These are phyloP conservation scores for Trypanosoma platydactyli DNA, from an alignment of 208 protist species.

Conservation along the genomic window DNA sequence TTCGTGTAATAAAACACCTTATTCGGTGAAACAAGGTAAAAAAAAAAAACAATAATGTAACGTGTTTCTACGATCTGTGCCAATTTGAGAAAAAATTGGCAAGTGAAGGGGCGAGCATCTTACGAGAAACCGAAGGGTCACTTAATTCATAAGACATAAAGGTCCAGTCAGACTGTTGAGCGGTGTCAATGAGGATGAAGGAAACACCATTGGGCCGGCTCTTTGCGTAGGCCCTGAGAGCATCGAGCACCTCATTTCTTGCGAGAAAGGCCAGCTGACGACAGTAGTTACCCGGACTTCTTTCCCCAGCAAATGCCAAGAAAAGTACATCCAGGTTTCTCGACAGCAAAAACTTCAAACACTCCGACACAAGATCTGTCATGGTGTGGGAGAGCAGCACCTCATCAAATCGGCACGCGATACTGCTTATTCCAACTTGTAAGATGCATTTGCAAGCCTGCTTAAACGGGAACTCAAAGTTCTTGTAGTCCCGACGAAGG, in stretches of 20 bases:
- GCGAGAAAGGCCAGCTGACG: conserved; percentile 63
- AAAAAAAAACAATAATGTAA: conserved; percentile 13
- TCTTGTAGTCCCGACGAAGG: conserved; percentile 81
- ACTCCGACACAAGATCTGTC: conserved; percentile 29
- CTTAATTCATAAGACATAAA: conserved; percentile 60
- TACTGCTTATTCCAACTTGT: conserved; percentile 68
- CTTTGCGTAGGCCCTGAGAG: conserved; percentile 45
- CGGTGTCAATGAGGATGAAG: conserved; percentile 35
- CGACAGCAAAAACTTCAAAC: conserved; percentile 42
- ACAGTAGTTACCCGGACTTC: conserved; percentile 43
- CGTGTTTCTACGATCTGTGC: conserved; percentile 10
- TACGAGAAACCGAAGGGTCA: conserved; percentile 75
- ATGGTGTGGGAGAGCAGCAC: conserved; percentile 36
- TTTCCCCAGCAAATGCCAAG: conserved; percentile 62
- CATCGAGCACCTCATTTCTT: conserved; percentile 25
- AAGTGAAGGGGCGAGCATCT: conserved; percentile 65
- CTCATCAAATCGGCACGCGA: conserved; percentile 65
- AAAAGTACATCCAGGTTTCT: conserved; percentile 58
- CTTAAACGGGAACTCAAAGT: conserved; percentile 48
- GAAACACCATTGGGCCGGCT: conserved; percentile 30
- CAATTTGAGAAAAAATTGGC: conserved; percentile 51
- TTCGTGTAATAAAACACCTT: not conserved
- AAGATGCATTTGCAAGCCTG: conserved; percentile 15
- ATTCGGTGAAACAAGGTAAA: conserved; percentile 2
- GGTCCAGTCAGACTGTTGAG: conserved; percentile 23